Evolutionary conservation across 2,329 filamentous ascomycete genomes (phyloP).

Genomic region (Sclerotinia trifoliorum): DNA sequence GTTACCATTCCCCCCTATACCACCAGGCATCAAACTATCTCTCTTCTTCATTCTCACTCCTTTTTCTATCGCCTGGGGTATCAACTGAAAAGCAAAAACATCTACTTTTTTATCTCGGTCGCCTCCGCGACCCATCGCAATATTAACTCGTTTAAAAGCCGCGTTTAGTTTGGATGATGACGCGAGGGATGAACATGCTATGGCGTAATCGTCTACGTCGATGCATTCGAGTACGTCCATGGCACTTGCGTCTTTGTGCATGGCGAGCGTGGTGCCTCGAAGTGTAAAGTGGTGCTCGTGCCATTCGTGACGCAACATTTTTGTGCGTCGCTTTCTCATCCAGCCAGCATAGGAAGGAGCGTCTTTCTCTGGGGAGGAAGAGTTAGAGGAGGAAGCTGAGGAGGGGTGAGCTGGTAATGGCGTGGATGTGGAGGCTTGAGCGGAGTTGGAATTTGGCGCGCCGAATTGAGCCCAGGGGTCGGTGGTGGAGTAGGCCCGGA

Average conservation of each 20-base stretch:
- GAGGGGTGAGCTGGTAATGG: constrained; percentile 25
- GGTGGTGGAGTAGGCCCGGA: constrained; percentile 18
- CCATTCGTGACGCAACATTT: constrained; percentile 90
- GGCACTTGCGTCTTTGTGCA: constrained; percentile 65
- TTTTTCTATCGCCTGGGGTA: constrained; percentile 54
- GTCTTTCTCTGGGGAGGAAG: constrained; percentile 39
- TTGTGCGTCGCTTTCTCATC: constrained; percentile 92
- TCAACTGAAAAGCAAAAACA: constrained; percentile 82
- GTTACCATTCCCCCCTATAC: constrained; percentile 15
- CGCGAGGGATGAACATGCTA: constrained; percentile 76
- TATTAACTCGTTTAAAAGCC: constrained; percentile 78
- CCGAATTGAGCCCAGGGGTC: constrained; percentile 20
- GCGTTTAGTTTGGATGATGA: constrained; percentile 76
- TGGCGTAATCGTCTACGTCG: constrained; percentile 85
- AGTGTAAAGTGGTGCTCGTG: constrained; percentile 88
- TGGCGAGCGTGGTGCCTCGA: constrained; percentile 68
- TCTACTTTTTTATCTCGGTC: constrained; percentile 56
- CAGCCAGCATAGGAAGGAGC: constrained; percentile 74
- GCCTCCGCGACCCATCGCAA: constrained; percentile 48
- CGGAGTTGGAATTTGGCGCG: constrained; percentile 26
- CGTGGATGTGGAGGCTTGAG: constrained; percentile 33
- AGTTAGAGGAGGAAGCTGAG: constrained; percentile 27
- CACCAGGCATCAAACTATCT: constrained; percentile 39
- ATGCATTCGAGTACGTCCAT: constrained; percentile 68
- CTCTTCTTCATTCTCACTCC: constrained; percentile 49